phyloP scores from a whole-genome alignment of 345 rosid genomes.

The Odontarrhena argentea region DNA sequence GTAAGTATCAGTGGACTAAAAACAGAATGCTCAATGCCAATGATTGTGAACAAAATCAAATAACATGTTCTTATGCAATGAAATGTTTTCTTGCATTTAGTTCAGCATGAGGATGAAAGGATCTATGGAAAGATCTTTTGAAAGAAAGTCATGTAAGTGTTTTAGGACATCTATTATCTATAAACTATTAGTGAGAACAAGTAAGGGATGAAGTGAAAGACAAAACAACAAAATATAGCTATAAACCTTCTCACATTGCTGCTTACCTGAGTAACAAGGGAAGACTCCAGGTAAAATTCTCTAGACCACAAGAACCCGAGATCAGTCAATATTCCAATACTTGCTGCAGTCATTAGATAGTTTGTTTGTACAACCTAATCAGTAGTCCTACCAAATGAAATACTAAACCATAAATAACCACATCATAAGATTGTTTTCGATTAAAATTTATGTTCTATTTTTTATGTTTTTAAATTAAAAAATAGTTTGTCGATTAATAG shows the following conservation, averaged over 20 bases:
- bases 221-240: background rate
- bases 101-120: constrained; percentile 81
- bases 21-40: no score
- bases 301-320: constrained; percentile 98
- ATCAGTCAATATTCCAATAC: constrained; percentile 79
- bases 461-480: no score
- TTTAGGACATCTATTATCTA: constrained; percentile 69
- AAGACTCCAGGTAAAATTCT: constrained; percentile 98
- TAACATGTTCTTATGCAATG: no score
- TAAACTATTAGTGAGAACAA: constrained; percentile 22
- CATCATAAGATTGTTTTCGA: no score
- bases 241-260: constrained; percentile 3
- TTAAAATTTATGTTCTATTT: no score
- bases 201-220: constrained; percentile 12
- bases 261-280: constrained; percentile 96
- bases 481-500: no score
- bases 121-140: constrained; percentile 80
- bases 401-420: no score
- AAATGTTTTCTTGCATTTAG: constrained; percentile 95
- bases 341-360: constrained; percentile 58
- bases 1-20: no score
- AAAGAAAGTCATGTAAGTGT: constrained; percentile 78
- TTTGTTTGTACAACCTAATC: no score
- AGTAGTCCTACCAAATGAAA: no score
- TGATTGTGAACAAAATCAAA: no score